Base-by-base conservation (phyloP, 805 yeast species). In the Candida sithepensis region DNA sequence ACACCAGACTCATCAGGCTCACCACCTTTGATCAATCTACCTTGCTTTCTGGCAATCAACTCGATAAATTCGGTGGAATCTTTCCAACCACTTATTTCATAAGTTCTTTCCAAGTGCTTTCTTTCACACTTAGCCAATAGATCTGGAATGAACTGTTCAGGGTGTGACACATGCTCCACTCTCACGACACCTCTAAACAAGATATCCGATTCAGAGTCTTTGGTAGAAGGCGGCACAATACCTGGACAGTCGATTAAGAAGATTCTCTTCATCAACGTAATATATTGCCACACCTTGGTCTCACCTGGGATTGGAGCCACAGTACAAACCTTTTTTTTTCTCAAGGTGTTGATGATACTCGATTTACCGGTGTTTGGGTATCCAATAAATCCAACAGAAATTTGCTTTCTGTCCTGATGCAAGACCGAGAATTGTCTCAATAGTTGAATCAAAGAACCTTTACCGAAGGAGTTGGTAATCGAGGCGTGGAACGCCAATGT, bases 251-350 rank as follows among this genome's bases (percentile, higher is more conserved):
- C 99, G 61, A 92, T 94, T 60, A 92, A 73, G 70, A 91, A 92
- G 44, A 92, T 92, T 56, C 92, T 80, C 75, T 92, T 92, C 97
- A 94, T 92, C 59, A 92, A 75, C 3, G 99, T 91, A 60, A 92
- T 91, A 72, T 92, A 92, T 74, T 92, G 99, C 99, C 99, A 92
- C 40, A 92, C 97, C 69, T 92, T 92, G 32, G 99, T 92, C 66
- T 92, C 99, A 67, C 99, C 99, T 26, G 99, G 99, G 60, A 92
- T 90, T 42, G 99, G 99, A 1, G 99, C 99, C 42, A 92, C 98
- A 40, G 78, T 84, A 72, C 98, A 94, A 41, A 92, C 99, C 72
- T 92, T 94, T 79, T 94, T 94, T 67, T 84, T 83, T 65, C 97
- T 82, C 58, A 92, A 73, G 2, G 98, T 91, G 71, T 92, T 92